Percentiles rank a stretch among this genome's conserved stretches.
Evolutionary conservation across 345 rosid genomes (phyloP).

Genomic region (Syzygium aromaticum): DNA sequence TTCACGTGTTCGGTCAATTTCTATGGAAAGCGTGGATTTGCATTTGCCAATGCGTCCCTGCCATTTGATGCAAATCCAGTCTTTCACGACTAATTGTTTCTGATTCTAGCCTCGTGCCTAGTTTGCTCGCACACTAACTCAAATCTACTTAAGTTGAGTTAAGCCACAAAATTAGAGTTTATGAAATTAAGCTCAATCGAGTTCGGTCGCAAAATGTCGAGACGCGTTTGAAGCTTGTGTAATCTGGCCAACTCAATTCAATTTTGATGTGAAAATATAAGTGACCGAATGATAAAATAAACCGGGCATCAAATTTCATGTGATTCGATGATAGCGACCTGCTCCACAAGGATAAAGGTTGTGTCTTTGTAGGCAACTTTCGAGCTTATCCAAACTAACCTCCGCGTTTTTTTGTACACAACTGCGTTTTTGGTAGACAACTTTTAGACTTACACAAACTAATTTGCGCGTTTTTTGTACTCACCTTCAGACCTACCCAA

Average conservation of each 20-base stretch:
- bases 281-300: neutral
- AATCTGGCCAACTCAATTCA: neutral
- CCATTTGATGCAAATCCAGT: rapidly evolving
- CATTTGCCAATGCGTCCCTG: rapidly evolving
- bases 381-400: neutral
- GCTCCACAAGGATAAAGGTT: neutral
- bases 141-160: neutral
- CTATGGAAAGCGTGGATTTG: neutral
- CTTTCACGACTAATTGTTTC: neutral
- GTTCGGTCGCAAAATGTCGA: neutral
- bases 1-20: neutral
- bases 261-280: neutral
- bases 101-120: neutral
- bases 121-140: neutral
- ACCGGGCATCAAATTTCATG: neutral
- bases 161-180: neutral
- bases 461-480: neutral
- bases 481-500: neutral
- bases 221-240: neutral
- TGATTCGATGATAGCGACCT: rapidly evolving
- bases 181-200: neutral
- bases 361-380: neutral
- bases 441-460: neutral
- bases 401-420: neutral
- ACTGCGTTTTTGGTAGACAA: neutral